A percentile compares a stretch with the other conserved stretches of the same genome.
Evolutionary conservation across 345 rosid genomes (phyloP).

Genomic region (Arabis alpina): DNA sequence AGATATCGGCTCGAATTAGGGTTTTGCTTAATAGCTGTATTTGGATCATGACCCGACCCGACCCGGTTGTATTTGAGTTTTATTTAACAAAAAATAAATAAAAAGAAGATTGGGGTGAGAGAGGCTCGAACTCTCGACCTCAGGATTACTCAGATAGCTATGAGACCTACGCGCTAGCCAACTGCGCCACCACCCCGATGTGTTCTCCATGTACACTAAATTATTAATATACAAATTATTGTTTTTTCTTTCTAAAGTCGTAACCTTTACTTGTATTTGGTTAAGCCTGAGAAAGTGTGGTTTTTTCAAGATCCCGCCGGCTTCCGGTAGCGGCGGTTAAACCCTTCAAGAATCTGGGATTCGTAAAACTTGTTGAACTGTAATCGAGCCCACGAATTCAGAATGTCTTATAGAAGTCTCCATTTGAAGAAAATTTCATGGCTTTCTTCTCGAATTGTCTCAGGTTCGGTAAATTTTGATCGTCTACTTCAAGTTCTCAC

Average conservation of each 20-base stretch:
- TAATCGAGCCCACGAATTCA: background rate
- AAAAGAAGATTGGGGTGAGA: conserved; percentile 60
- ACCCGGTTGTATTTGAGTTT: background rate
- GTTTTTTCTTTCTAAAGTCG: background rate
- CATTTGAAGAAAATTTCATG: conserved; percentile 47
- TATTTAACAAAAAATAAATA: background rate
- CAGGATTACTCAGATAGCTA: conserved; percentile 77
- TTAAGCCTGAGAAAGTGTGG: conserved; percentile 30
- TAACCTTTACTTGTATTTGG: conserved; percentile 1
- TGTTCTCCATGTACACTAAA: too few species aligned
- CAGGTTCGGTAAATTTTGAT: conserved; percentile 45
- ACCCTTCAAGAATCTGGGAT: conserved; percentile 27
- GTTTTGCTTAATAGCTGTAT: conserved; percentile 29
- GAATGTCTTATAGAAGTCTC: conserved; percentile 49
- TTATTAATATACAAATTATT: too few species aligned
- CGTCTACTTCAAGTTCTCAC: conserved; percentile 3
- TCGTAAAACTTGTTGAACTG: background rate
- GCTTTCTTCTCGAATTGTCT: conserved; percentile 47
- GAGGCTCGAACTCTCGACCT: conserved; percentile 93
- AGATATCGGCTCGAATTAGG: conserved; percentile 36
- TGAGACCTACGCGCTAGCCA: conserved; percentile 97
- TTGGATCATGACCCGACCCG: conserved; percentile 24
- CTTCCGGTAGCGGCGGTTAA: conserved; percentile 31
- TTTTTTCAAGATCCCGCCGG: conserved; percentile 32
- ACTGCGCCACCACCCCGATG: conserved; percentile 88